A percentile compares a stretch with the other conserved stretches of the same genome.
These are phyloP conservation scores for Nyssa sinensis DNA, from an alignment of 148 eudicot species.

Conservation along the genomic window DNA sequence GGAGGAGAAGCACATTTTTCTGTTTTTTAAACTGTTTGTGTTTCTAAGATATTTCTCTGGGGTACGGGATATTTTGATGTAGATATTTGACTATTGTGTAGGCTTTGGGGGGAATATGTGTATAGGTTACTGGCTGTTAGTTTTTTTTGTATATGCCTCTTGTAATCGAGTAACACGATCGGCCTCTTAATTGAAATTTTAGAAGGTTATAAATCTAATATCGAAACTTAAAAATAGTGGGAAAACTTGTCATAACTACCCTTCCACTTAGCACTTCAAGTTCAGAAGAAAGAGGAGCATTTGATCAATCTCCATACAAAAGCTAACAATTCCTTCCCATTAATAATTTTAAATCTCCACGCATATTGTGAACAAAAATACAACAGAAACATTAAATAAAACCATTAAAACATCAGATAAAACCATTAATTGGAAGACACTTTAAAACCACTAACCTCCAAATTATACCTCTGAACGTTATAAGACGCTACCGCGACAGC, in stretches of 20 bases:
- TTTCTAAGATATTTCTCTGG: too few relatives aligned
- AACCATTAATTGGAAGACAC: background rate
- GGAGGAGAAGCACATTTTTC: too few relatives aligned
- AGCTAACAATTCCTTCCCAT: background rate
- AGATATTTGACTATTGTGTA: too few relatives aligned
- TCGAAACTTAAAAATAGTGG: background rate
- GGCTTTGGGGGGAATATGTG: too few relatives aligned
- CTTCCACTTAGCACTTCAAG: background rate
- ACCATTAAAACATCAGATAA: background rate
- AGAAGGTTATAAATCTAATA: too few relatives aligned
- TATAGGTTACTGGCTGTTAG: too few relatives aligned
- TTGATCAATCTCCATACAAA: background rate
- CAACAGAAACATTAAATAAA: background rate
- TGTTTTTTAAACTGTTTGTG: too few relatives aligned
- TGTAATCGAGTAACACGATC: too few relatives aligned
- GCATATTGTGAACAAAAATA: background rate
- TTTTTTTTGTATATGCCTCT: too few relatives aligned
- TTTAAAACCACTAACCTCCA: constrained; percentile 62
- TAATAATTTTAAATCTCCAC: background rate
- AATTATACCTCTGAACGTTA: constrained; percentile 79
- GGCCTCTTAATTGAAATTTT: too few relatives aligned
- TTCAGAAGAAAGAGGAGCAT: background rate
- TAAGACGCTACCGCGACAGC: constrained; percentile 72
- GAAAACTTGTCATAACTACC: background rate
- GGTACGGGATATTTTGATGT: too few relatives aligned